A percentile compares a stretch with the other conserved stretches of the same genome.
These are phyloP conservation scores for Emydomyces testavorans DNA, from an alignment of 2,329 filamentous ascomycete genomes.

Conservation along the genomic window DNA sequence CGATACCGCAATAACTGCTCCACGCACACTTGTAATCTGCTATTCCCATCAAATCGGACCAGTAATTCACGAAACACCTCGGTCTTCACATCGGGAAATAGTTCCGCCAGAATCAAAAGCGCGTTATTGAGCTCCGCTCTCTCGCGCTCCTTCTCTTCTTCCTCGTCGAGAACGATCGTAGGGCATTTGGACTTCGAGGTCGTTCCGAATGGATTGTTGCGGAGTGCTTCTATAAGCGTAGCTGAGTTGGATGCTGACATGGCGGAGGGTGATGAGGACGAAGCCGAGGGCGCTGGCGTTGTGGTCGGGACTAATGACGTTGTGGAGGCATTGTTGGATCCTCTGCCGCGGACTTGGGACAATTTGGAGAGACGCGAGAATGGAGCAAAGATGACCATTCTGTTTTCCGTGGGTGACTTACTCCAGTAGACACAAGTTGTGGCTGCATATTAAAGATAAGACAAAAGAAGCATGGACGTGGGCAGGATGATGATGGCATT, in stretches of 20 bases:
- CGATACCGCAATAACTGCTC: constrained; percentile 39
- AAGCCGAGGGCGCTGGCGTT: constrained; percentile 14
- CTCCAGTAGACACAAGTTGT: neutral
- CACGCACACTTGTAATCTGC: constrained; percentile 37
- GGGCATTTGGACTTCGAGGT: constrained; percentile 11
- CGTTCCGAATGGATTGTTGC: constrained; percentile 30
- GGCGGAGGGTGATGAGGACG: constrained; percentile 8
- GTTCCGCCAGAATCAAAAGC: constrained; percentile 30
- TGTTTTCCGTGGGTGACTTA: neutral
- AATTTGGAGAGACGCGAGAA: constrained; percentile 7
- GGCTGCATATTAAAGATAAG: constrained; percentile 1
- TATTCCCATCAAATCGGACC: constrained; percentile 37
- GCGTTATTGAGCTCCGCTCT: constrained; percentile 34
- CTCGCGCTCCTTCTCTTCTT: constrained; percentile 26
- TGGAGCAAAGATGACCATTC: constrained; percentile 6
- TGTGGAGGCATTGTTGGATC: constrained; percentile 6
- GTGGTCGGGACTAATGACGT: constrained; percentile 1
- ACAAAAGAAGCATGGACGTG: neutral
- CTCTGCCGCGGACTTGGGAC: constrained; percentile 2
- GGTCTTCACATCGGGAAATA: constrained; percentile 38
- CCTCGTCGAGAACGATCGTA: constrained; percentile 15
- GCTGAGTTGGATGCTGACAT: constrained; percentile 22
- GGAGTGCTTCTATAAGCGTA: constrained; percentile 35
- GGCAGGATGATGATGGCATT: neutral
- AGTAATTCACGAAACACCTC: constrained; percentile 41